Conservation (phyloP, 1,284 basidiomycete genomes). For the Marasmius fiardii region DNA sequence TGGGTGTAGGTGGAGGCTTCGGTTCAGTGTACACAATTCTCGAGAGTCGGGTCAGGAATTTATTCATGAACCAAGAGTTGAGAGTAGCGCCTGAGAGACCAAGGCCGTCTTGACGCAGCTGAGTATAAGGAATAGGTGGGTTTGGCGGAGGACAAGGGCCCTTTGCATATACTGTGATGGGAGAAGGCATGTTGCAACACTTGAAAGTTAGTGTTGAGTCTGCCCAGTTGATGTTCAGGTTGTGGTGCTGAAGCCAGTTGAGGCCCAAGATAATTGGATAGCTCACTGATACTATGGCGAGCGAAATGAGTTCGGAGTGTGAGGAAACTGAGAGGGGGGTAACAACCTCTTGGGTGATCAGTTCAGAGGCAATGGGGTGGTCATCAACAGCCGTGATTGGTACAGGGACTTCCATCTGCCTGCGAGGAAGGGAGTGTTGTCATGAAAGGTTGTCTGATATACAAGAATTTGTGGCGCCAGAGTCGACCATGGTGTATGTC, state of each 20-base stretch:
- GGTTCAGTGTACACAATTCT: background rate
- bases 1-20: background rate
- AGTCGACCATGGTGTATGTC: conserved; percentile 20
- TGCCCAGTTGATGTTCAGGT: conserved; percentile 14
- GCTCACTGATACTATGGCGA: conserved; percentile 10
- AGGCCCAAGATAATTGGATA: conserved; percentile 16
- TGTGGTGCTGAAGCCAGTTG: conserved; percentile 15
- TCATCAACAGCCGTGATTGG: conserved; percentile 3
- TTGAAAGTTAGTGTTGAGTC: too few species aligned
- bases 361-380: background rate
- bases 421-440: too few species aligned
- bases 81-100: too few species aligned
- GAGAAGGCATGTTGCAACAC: too few species aligned
- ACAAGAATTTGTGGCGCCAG: conserved; percentile 26
- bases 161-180: too few species aligned
- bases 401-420: too few species aligned
- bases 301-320: background rate
- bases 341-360: conserved; percentile 1
- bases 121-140: too few species aligned
- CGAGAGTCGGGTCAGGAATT: background rate
- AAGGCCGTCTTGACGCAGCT: too few species aligned
- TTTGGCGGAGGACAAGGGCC: too few species aligned
- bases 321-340: conserved; percentile 6
- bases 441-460: too few species aligned
- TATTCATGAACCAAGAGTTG: background rate